Evolutionary conservation across 805 yeast species (phyloP), one percentile per base, ranked within the genome.

Genomic region (Kregervanrija pseudodelftensis): DNA sequence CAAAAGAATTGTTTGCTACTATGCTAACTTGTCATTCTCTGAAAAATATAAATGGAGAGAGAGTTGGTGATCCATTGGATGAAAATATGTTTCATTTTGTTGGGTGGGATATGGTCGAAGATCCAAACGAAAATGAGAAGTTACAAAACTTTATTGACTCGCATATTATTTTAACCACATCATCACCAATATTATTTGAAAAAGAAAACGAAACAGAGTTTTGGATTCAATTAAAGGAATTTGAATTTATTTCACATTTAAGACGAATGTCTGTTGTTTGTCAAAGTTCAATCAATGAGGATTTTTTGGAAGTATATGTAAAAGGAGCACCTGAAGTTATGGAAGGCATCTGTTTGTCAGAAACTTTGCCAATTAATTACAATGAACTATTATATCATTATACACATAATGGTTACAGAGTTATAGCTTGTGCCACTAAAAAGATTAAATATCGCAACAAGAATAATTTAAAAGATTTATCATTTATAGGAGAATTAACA

Each of bases 301-400:
- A 47, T 4, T 35, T 44, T 8, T 34, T 56, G n/a, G 62, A 67
- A 15, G 77, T 80, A 0, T 82, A 77, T 59, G 88, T 93, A 11
- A 93, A 93, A 59, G 99, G 99, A 40, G 99, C 99, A 0, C 99
- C 99, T 0, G 99, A 93, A 60, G 86, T 90, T 10, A 85, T 93
- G 73, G 69, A 75, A 30, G 82, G 79, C 13, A 78, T 93, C 30
- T 93, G 99, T 65, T 66, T 69, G 12, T 78, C 82, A 1, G 77
- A 74, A 14, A 68, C 89, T 0, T 64, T 93, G 40, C 99, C 99
- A 1, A 58, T 63, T 2, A 77, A 89, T 55, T 93, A 76, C 59
- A 82, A 83, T 17, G 84, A 83, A 32, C 60, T 85, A 16, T 69
- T 93, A 33, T 83, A 88, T 56, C 73, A 81, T 46, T 93, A 93